phyloP scores from a whole-genome alignment of 1,284 basidiomycete species.

The Dichomitus squalens region DNA sequence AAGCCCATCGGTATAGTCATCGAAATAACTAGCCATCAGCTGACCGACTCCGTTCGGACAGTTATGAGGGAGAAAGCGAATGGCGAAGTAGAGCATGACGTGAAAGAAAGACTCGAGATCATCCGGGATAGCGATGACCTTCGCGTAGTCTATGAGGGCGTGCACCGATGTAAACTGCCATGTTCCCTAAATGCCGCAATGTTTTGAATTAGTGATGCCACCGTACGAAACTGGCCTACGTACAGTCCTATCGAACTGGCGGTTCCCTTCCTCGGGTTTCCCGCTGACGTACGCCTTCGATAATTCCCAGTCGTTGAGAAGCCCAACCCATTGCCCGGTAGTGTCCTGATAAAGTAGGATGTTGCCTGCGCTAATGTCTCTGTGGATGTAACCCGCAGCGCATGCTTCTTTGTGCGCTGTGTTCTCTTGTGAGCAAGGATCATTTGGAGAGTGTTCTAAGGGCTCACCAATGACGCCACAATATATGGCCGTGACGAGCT shows the following conservation, averaged over 20 bases:
- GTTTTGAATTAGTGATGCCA: no score
- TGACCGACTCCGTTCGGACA: no score
- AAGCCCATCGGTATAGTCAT: no score
- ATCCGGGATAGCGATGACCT: constrained; percentile 1
- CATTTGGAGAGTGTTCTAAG: no score
- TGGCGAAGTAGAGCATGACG: constrained; percentile 9
- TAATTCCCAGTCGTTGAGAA: constrained; percentile 11
- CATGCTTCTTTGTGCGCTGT: constrained; percentile 4
- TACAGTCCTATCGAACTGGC: no score
- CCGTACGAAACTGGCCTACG: no score
- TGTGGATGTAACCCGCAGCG: constrained; percentile 1
- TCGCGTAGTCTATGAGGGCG: neutral
- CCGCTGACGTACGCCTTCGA: no score
- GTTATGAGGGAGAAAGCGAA: constrained; percentile 8
- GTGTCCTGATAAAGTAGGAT: constrained; percentile 4
- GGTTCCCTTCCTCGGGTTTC: no score
- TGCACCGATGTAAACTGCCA: constrained; percentile 13
- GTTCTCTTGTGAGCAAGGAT: no score
- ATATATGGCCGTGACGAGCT: neutral
- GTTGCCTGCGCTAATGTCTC: constrained; percentile 15
- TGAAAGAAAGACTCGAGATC: constrained; percentile 18
- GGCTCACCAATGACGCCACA: neutral
- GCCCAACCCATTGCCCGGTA: neutral
- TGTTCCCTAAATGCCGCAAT: constrained; percentile 15
- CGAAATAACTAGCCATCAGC: no score